A percentile compares a stretch with the other conserved stretches of the same genome.
These are phyloP conservation scores for Cryomyces antarcticus DNA, from an alignment of 495 filamentous ascomycete species.

Conservation along the genomic window DNA sequence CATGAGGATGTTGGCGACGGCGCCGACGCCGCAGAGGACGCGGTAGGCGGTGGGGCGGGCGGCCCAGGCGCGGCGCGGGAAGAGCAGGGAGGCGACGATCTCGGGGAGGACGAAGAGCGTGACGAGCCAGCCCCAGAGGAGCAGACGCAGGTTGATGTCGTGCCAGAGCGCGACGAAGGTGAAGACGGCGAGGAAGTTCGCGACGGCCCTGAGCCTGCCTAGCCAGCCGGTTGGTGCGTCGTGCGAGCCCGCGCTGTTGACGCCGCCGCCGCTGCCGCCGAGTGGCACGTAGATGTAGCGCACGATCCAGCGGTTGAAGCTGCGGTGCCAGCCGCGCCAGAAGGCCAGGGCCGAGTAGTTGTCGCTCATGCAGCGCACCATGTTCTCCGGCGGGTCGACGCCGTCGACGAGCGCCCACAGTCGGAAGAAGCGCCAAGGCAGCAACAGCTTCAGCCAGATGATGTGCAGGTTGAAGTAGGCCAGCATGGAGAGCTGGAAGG, in stretches of 20 bases:
- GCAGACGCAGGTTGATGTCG: slow-evolving; percentile 78
- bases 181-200: slow-evolving; percentile 73
- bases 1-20: slow-evolving; percentile 72
- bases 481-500: slow-evolving; percentile 74
- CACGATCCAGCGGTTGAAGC: slow-evolving; percentile 82
- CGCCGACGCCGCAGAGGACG: slow-evolving; percentile 65
- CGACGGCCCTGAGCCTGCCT: slow-evolving; percentile 27
- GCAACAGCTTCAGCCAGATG: slow-evolving; percentile 93
- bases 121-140: slow-evolving; percentile 94
- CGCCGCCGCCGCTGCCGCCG: slow-evolving; percentile 37
- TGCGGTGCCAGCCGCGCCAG: slow-evolving; percentile 91
- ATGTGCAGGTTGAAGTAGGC: slow-evolving; percentile 93
- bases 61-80: slow-evolving; percentile 52
- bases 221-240: slow-evolving; percentile 7
- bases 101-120: slow-evolving; percentile 88
- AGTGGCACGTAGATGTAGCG: slow-evolving; percentile 90
- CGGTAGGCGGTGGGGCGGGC: slow-evolving; percentile 48
- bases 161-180: slow-evolving; percentile 98
- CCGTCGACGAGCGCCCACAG: slow-evolving; percentile 80
- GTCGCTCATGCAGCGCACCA: slow-evolving; percentile 90
- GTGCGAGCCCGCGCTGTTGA: slow-evolving; percentile 11
- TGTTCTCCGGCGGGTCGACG: slow-evolving; percentile 92
- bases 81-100: slow-evolving; percentile 44
- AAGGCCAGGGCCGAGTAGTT: slow-evolving; percentile 86
- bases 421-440: slow-evolving; percentile 95